These are phyloP conservation scores for Schoenoplectus triqueter DNA, from an alignment of 202 grass and related monocot genomes.

Conservation along the genomic window DNA sequence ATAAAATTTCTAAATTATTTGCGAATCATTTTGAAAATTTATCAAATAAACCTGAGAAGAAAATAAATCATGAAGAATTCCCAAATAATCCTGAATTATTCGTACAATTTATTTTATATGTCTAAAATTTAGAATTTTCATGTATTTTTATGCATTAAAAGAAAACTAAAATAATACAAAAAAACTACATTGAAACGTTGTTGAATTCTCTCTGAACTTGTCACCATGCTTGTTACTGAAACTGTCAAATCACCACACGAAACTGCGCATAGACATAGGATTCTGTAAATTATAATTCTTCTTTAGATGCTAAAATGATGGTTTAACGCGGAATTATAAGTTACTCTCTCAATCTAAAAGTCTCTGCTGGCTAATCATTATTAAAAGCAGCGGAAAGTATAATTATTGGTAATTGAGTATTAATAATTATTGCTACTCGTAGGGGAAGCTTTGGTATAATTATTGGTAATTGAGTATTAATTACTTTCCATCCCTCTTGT, in stretches of 20 bases:
- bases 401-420: slow-evolving; percentile 54
- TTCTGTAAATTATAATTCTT: neutral
- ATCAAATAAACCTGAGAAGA: too few relatives aligned
- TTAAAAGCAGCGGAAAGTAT: slow-evolving; percentile 26
- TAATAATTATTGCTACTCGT: too few relatives aligned
- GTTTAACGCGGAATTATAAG: slow-evolving; percentile 10
- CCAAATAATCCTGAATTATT: too few relatives aligned
- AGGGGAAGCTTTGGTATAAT: too few relatives aligned
- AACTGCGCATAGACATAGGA: neutral
- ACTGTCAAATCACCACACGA: neutral
- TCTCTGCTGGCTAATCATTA: neutral
- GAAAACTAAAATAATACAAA: too few relatives aligned
- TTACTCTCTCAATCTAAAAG: slow-evolving; percentile 23
- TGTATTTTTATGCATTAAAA: too few relatives aligned
- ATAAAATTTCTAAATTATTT: too few relatives aligned
- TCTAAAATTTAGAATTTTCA: too few relatives aligned
- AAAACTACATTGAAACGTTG: too few relatives aligned
- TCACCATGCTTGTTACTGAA: neutral
- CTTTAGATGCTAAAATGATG: slow-evolving; percentile 6
- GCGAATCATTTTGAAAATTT: too few relatives aligned
- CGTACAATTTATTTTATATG: too few relatives aligned
- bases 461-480: slow-evolving; percentile 9
- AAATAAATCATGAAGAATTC: too few relatives aligned
- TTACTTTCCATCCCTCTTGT: neutral
- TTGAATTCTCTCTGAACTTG: neutral